Evolutionary conservation across 2,329 filamentous ascomycete genomes (phyloP), one percentile per base, ranked within the genome.

Genomic region (Ophiognomonia clavigignenti-juglandacearum): DNA sequence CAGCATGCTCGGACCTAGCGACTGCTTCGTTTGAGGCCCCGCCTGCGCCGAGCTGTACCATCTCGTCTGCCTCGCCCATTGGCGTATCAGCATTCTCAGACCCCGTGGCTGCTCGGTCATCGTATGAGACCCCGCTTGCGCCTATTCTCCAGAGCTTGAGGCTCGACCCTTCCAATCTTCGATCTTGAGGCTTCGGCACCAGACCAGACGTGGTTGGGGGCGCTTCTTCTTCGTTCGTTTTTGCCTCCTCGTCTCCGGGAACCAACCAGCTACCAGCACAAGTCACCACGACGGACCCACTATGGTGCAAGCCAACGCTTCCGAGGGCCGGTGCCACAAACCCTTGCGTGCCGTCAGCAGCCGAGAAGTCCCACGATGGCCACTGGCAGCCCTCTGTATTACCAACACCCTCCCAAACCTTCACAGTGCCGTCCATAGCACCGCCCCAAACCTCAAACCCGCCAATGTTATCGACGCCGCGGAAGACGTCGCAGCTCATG

Each of bases 401-500:
- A 22, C 80, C 79, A 0, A 82, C 73, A 10, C 69, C 68, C 36
- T 83, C 76, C 75, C 78, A 85, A 6, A 83, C 72, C 18, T 69
- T 68, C n/a, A 82, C 74, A 3, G 63, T 57, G 2, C 82, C 80
- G 51, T 73, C 66, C 36, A 70, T 67, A 1, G 74, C 72, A 2
- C 81, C 82, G 6, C 77, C 77, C 81, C 81, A 85, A 38, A 84
- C 69, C 59, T 85, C 82, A 52, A 80, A 81, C 2, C 72, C 71
- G 2, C 65, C 64, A 0, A 52, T 48, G 0, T 53, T 56, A 0
- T 56, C 58, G 4, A 57, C 51, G 4, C 69, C 66, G 0, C 70
- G 65, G 53, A 77, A 84, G 3, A 80, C 69, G 57, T 82, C 76
- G 48, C 75, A 75, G 10, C 62, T 66, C 32, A 84, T 60, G 32